Base-by-base conservation (phyloP, 1,139 yeast genomes). In the Torulaspora pretoriensis region DNA sequence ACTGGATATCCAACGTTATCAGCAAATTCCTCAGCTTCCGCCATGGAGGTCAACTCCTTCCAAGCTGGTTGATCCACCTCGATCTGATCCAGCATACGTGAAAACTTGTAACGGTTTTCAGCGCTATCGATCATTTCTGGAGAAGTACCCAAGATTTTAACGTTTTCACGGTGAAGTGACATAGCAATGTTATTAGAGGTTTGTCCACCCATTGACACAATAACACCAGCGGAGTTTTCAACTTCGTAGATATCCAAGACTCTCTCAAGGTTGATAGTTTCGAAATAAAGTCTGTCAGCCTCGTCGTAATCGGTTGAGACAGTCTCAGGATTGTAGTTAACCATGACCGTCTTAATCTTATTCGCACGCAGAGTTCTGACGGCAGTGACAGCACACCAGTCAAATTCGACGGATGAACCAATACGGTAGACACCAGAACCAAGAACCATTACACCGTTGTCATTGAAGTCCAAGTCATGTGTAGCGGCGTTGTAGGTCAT, bases 11-110 rank as follows among this genome's bases (percentile, higher is more conserved):
- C 79, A 42, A 89, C 98, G 67, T 79, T 81, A 38, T 87, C 84
- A 51, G 97, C 97, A 66, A 92, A 92, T 42, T 73, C 81, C 69
- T 88, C 95, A 47, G 98, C 98, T 67, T 92, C 98, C 37, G 78
- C 92, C 51, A 89, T 75, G 19, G 97, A 87, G 32, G 97, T 89
- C 61, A 92, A 80, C 71, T 92, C 98, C 70, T 90, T 92, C 98
- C 98, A 92, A 39, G 97, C 97, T 43, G 98, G 98, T 72, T 92
- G 98, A 71, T 92, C 98, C 55, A 92, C 97, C 47, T 95, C 97
- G 61, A 92, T 92, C 60, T 80, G 80, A 70, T 92, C 98, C 73
- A 92, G 78, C 94, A 92, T 90, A 72, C 97, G 86, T 42, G 97
- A 88, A 74, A 92, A 92, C 73, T 92, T 94, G 78, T 89, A 90